Conservation (phyloP, 768 basidiomycete genomes). For the Mycena pura region DNA sequence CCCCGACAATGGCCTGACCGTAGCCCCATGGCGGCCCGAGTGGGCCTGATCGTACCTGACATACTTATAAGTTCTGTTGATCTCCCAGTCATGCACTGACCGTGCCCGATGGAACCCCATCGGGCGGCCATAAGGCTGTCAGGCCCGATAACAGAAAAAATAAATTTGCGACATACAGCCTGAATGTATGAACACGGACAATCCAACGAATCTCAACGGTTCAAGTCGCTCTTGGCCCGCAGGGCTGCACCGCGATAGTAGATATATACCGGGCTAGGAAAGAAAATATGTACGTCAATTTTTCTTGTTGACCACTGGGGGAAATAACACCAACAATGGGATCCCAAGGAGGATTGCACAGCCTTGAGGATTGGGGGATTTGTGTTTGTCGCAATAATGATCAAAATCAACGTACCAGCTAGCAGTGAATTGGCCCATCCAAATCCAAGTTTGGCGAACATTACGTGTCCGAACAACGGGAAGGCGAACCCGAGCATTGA, state of each 20-base stretch:
- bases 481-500: conserved; percentile 69
- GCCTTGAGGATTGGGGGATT: conserved; percentile 38
- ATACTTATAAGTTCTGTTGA: too few relatives aligned
- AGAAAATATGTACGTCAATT: neutral
- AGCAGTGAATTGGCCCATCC: conserved; percentile 71
- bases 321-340: conserved; percentile 59
- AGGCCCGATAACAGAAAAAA: too few relatives aligned
- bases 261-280: conserved; percentile 15
- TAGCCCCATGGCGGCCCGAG: too few relatives aligned
- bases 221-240: conserved; percentile 18
- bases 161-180: too few relatives aligned
- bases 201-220: conserved; percentile 9
- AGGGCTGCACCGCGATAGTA: conserved; percentile 16
- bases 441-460: conserved; percentile 62
- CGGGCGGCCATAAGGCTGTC: too few relatives aligned
- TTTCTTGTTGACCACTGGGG: conserved; percentile 23
- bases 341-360: conserved; percentile 50
- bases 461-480: conserved; percentile 67
- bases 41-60: too few relatives aligned
- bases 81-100: too few relatives aligned
- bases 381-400: neutral
- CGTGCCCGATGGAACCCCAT: too few relatives aligned
- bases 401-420: conserved; percentile 9
- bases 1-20: too few relatives aligned
- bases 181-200: too few relatives aligned